Evolutionary conservation across 225 moss, liverwort and hornwort genomes (phyloP).

Genomic region (Physcomitrium patens): DNA sequence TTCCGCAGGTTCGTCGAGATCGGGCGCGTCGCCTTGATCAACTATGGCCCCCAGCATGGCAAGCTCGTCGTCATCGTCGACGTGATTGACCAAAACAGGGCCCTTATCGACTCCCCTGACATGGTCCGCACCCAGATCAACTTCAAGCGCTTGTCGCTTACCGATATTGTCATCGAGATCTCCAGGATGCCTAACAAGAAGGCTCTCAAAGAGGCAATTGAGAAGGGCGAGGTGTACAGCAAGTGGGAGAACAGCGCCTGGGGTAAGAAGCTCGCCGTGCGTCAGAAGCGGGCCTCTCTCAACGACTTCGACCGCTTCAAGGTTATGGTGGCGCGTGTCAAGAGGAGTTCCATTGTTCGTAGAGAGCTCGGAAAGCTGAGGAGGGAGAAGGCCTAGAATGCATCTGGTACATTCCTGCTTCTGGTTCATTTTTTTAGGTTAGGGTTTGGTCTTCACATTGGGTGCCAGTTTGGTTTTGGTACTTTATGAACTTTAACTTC

Average conservation of each 20-base stretch:
- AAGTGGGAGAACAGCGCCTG: constrained; percentile 68
- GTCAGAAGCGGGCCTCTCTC: constrained; percentile 50
- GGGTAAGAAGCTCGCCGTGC: constrained; percentile 68
- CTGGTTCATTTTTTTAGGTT: neutral
- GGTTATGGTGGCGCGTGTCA: constrained; percentile 64
- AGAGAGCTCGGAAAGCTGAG: constrained; percentile 56
- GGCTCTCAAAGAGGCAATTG: constrained; percentile 57
- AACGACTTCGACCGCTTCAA: constrained; percentile 74
- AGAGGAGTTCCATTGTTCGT: constrained; percentile 55
- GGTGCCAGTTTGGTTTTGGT: too few relatives aligned
- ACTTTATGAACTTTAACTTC: too few relatives aligned
- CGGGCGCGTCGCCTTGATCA: constrained; percentile 69
- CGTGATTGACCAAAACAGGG: constrained; percentile 71
- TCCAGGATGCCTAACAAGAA: constrained; percentile 62
- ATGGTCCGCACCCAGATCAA: constrained; percentile 71
- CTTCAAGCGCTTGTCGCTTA: constrained; percentile 72
- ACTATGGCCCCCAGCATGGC: constrained; percentile 69
- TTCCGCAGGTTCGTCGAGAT: constrained; percentile 75
- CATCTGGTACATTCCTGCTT: neutral
- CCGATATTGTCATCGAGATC: constrained; percentile 64
- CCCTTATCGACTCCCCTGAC: constrained; percentile 58
- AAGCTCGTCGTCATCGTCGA: constrained; percentile 74
- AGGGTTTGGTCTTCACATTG: neutral
- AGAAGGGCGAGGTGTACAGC: constrained; percentile 46
- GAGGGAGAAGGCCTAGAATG: constrained; percentile 51